Base-by-base conservation (phyloP, 2,329 filamentous ascomycete genomes). In the Diaporthe caulivora region DNA sequence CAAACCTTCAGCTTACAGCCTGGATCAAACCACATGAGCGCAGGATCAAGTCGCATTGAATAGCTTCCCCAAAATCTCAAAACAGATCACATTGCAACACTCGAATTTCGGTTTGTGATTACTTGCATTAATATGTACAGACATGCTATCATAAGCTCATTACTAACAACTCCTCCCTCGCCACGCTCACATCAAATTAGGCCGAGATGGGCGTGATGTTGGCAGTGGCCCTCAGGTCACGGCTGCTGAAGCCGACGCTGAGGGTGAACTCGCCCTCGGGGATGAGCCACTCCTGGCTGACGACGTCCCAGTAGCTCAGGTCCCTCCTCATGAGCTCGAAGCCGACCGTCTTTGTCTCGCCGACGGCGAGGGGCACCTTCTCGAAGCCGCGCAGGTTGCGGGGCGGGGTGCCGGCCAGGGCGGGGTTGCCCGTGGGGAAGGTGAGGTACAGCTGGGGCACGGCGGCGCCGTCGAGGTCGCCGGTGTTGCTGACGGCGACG, bases 371-470 rank as follows among this genome's bases (percentile, higher is more conserved):
- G 3, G 77, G 76, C 1, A 87, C 76, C 80, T 90, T 90, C 3
- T 87, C 84, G 72, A 91, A 91, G 64, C 82, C 87, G 76, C 87
- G 82, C 9, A 89, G 83, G 76, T 87, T 84, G 64, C 81, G 82
- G 6, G 85, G 82, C 0, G 89, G 89, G 13, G 88, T 89, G 62
- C 81, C 82, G 18, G 79, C 72, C 83, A 81, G 71, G 57, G 74
- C 68, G 40, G 60, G 57, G 58, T 75, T 91, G 62, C 5, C 62
- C 13, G 44, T 2, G 2, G 92, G 88, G 77, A 84, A 76, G 60
- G 83, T 87, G 69, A 93, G 75, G 81, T 93, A 89, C 40, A 90
- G 79, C 81, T 92, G 90, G 0, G 86, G 83, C 0, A 92, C 86
- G 71, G 90, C 87, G 47, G 89, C 87, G 53, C 90, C 89, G 80